These are phyloP conservation scores for Lablab purpureus DNA, from an alignment of 306 rosid genomes.

Conservation along the genomic window DNA sequence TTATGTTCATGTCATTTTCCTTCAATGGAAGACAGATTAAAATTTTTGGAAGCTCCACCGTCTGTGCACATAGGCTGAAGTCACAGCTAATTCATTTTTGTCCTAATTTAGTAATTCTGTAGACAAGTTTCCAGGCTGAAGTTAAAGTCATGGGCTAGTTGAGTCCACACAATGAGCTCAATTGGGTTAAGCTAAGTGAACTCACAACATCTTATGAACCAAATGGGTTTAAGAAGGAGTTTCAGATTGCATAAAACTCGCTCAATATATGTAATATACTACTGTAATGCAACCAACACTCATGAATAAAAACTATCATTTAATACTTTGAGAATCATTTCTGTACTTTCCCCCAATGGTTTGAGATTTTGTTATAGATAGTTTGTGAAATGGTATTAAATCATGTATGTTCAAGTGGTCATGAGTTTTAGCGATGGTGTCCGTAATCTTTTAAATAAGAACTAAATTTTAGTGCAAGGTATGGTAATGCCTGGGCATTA, in stretches of 20 bases:
- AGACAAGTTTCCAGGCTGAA: slow-evolving; percentile 3
- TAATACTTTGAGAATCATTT: background rate
- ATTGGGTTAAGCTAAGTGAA: background rate
- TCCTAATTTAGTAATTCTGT: background rate
- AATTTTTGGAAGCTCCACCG: background rate
- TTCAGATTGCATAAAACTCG: background rate
- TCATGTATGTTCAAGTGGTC: background rate
- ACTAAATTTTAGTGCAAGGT: background rate
- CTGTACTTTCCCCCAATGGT: background rate
- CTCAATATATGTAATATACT: background rate
- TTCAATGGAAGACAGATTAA: background rate
- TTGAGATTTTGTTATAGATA: background rate
- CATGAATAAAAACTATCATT: background rate
- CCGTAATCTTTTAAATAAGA: background rate
- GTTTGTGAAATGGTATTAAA: background rate
- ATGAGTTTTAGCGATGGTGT: background rate
- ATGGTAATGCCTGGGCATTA: background rate
- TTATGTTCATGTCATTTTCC: background rate
- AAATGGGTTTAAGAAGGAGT: slow-evolving; percentile 1
- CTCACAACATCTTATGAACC: background rate
- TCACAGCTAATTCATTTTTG: background rate
- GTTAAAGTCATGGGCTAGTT: background rate
- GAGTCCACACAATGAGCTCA: slow-evolving; percentile 18
- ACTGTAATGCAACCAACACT: background rate
- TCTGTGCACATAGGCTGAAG: background rate